Evolutionary conservation across 176 grass and related monocot genomes (phyloP), one percentile per base, ranked within the genome.

Genomic region (Saccharum spontaneum): DNA sequence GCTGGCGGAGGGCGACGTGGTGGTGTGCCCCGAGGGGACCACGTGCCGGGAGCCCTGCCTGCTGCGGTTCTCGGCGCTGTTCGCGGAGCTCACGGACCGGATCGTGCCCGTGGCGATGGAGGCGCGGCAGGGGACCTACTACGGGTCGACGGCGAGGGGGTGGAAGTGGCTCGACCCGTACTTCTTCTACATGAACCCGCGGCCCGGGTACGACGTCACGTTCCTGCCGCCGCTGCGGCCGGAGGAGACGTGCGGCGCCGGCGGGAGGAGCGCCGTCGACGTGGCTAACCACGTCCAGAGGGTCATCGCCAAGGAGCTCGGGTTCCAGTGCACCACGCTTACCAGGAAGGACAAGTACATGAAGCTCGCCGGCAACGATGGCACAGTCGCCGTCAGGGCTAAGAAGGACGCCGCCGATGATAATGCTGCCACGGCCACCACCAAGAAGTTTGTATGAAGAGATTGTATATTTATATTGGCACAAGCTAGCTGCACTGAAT

Each of bases 131-230:
- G 74, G 74, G 0, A 67, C 77, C 1, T 97, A 89, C 84, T 92
- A 84, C 64, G 94, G 83, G n/a, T 94, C 92, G 0, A 91, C 94
- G 39, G 88, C 81, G 70, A 65, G 88, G 7, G 94, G 94, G 28
- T 89, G 87, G 83, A 92, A 94, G 86, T 87, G 82, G 43, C 5
- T 94, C 44, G 94, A 97, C 36, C 86, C 94, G 0, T 97, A 85
- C 79, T 97, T 97, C 86, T 97, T 97, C 83, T 94, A 90, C 86
- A 97, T 97, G 94, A 97, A 94, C 84, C 90, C 90, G 22, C 45
- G 92, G 48, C 94, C 94, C 0, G 86, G 76, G 17, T 97, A 94
- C 73, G 65, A 85, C 13, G 90, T 97, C n/a, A 81, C 92, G 10
- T 97, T 97, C 79, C 41, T 97, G 52, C 80, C 89, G 45, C 62